Conservation (phyloP, 164 flowering plant genomes). For the Piper betle region DNA sequence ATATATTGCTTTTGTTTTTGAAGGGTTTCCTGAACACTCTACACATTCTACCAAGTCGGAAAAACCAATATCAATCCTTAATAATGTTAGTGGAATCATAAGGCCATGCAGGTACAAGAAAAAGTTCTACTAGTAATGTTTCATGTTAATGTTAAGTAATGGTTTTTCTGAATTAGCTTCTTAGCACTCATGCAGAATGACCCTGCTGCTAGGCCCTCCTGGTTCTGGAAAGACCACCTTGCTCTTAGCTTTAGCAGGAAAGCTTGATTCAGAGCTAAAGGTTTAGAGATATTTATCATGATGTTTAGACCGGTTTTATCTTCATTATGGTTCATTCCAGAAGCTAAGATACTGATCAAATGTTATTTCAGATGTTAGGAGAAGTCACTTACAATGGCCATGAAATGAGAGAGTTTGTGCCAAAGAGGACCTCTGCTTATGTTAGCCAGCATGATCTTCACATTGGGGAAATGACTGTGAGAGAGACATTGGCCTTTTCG, state of each 20-base stretch:
- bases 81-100: slow-evolving; percentile 9
- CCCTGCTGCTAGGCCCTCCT: slow-evolving; percentile 71
- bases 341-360: not conserved
- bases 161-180: not conserved
- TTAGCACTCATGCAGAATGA: slow-evolving; percentile 35
- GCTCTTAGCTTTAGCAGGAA: slow-evolving; percentile 56
- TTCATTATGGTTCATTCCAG: not conserved
- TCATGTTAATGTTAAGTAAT: not conserved
- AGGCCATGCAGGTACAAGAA: slow-evolving; percentile 7
- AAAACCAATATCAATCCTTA: slow-evolving; percentile 1
- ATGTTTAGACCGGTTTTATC: not conserved
- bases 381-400: slow-evolving; percentile 44
- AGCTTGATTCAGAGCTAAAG: slow-evolving; percentile 39
- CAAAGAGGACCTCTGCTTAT: slow-evolving; percentile 45
- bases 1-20: not conserved
- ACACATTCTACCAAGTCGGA: slow-evolving; percentile 7
- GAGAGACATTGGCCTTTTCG: slow-evolving; percentile 48
- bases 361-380: slow-evolving; percentile 27
- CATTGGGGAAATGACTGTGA: slow-evolving; percentile 48
- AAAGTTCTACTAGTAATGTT: not conserved
- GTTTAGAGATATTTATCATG: slow-evolving; percentile 12
- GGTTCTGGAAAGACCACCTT: slow-evolving; percentile 66
- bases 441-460: slow-evolving; percentile 52
- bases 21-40: slow-evolving; percentile 6
- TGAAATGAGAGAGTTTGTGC: slow-evolving; percentile 32